These are phyloP conservation scores for Rhododendron mucronatum DNA, from an alignment of 148 eudicot species.

Conservation along the genomic window DNA sequence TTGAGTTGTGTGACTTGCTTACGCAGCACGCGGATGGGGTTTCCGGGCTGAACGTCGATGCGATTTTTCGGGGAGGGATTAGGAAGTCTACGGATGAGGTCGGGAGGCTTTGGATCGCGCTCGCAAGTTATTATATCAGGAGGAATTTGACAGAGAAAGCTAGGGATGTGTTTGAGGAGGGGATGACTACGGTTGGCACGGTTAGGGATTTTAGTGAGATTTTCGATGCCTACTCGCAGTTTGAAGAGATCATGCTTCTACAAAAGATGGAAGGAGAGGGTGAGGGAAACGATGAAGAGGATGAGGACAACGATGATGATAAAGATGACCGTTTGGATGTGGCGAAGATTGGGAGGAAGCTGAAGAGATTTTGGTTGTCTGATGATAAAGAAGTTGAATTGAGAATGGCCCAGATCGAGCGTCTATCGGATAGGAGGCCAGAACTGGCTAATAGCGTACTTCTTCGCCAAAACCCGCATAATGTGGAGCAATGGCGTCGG, in stretches of 20 bases:
- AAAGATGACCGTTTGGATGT: slow-evolving; percentile 55
- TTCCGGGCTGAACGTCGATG: slow-evolving; percentile 89
- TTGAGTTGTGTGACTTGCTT: slow-evolving; percentile 88
- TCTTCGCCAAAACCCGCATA: slow-evolving; percentile 89
- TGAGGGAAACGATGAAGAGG: slow-evolving; percentile 19
- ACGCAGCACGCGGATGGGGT: slow-evolving; percentile 80
- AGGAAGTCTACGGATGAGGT: slow-evolving; percentile 97
- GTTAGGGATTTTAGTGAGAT: slow-evolving; percentile 92
- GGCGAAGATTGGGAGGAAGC: slow-evolving; percentile 52
- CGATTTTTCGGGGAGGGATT: slow-evolving; percentile 42
- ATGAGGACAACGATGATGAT: slow-evolving; percentile 16
- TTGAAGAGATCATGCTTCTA: slow-evolving; percentile 89
- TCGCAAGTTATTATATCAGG: slow-evolving; percentile 84
- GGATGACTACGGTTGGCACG: slow-evolving; percentile 83
- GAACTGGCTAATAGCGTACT: slow-evolving; percentile 95
- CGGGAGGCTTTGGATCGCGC: slow-evolving; percentile 86
- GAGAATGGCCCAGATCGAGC: slow-evolving; percentile 71
- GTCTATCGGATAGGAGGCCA: slow-evolving; percentile 81
- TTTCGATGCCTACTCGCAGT: slow-evolving; percentile 85
- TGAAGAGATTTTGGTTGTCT: slow-evolving; percentile 63
- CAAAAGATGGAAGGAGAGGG: slow-evolving; percentile 60
- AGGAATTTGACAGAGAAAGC: slow-evolving; percentile 80
- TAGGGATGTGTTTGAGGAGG: slow-evolving; percentile 88
- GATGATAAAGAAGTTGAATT: slow-evolving; percentile 80
- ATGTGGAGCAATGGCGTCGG: slow-evolving; percentile 98